Evolutionary conservation across 2,329 filamentous ascomycete genomes (phyloP).

Genomic region (Colletotrichum sp.): DNA sequence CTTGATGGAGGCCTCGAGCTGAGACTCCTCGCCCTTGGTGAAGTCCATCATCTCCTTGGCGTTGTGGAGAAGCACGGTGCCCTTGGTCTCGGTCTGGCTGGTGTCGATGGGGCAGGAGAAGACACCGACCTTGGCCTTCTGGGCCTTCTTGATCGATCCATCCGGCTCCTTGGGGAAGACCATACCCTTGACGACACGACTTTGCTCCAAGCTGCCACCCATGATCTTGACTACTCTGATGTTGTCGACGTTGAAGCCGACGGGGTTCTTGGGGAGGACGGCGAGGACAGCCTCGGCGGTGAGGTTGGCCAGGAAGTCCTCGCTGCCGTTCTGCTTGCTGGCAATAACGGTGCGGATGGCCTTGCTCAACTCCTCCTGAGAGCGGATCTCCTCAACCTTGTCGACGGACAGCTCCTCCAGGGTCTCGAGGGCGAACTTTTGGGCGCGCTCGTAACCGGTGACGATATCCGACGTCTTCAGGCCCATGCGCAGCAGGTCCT

Average conservation of each 20-base stretch:
- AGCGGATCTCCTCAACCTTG: constrained; percentile 83
- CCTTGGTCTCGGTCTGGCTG: constrained; percentile 98
- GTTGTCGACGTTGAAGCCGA: constrained; percentile 98
- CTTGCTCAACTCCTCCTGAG: constrained; percentile 86
- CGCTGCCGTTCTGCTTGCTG: constrained; percentile 94
- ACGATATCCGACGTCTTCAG: constrained; percentile 98
- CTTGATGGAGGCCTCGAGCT: constrained; percentile 91
- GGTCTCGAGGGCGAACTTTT: constrained; percentile 82
- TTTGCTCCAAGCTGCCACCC: constrained; percentile 94
- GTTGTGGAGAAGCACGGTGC: constrained; percentile 94
- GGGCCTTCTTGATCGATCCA: constrained; percentile 87
- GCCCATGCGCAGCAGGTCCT: constrained; percentile 95
- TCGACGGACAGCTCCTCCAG: constrained; percentile 91
- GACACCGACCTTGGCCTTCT: constrained; percentile 93
- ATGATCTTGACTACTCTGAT: constrained; percentile 99
- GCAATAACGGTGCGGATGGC: constrained; percentile 94
- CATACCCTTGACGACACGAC: constrained; percentile 95
- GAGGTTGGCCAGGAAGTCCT: constrained; percentile 84
- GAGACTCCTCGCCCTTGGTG: constrained; percentile 93
- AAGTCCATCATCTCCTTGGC: constrained; percentile 99
- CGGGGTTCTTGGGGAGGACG: constrained; percentile 92
- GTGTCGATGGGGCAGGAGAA: constrained; percentile 96
- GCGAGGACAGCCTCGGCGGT: constrained; percentile 86
- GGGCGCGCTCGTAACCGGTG: constrained; percentile 92
- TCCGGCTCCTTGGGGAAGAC: constrained; percentile 97